Conservation (phyloP, 805 yeast genomes). For the Kuraishia ogatae region DNA sequence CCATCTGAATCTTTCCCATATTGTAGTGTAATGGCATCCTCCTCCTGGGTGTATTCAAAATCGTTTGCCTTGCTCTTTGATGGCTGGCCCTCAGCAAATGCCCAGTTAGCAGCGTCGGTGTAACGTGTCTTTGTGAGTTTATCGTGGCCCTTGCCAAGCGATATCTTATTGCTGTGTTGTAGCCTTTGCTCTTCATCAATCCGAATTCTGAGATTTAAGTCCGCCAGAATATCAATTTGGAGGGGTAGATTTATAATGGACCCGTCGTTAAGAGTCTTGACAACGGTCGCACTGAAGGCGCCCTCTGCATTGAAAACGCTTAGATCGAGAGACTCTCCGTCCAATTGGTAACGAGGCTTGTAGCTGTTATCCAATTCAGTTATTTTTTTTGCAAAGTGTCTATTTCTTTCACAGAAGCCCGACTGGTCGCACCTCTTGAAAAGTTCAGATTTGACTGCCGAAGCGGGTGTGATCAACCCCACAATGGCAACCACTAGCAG, state of each 20-base stretch:
- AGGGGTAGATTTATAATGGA: constrained; percentile 43
- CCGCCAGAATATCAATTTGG: constrained; percentile 43
- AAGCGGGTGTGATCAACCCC: not conserved
- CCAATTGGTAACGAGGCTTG: constrained; percentile 32
- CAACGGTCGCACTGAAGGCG: constrained; percentile 17
- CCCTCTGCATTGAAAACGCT: not conserved
- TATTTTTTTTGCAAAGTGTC: constrained; percentile 49
- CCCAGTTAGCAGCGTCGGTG: constrained; percentile 52
- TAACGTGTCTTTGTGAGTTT: constrained; percentile 41
- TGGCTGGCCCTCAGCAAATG: constrained; percentile 29
- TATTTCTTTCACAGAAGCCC: constrained; percentile 78
- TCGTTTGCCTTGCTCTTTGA: constrained; percentile 6
- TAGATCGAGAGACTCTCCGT: constrained; percentile 21
- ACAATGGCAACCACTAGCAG: not conserved
- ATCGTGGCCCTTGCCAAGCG: constrained; percentile 6
- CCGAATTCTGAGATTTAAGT: constrained; percentile 51
- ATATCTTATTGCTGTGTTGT: constrained; percentile 7
- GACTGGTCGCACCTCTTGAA: constrained; percentile 73
- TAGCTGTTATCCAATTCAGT: constrained; percentile 12
- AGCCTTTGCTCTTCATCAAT: constrained; percentile 53
- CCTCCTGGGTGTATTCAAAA: constrained; percentile 13
- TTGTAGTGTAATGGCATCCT: constrained; percentile 10
- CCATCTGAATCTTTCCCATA: constrained; percentile 29
- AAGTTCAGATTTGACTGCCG: constrained; percentile 50
- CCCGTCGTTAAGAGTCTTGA: constrained; percentile 35